A percentile compares a stretch with the other conserved stretches of the same genome.
These are phyloP conservation scores for Xylaria sp. DNA, from an alignment of 2,329 filamentous ascomycete genomes.

Conservation along the genomic window DNA sequence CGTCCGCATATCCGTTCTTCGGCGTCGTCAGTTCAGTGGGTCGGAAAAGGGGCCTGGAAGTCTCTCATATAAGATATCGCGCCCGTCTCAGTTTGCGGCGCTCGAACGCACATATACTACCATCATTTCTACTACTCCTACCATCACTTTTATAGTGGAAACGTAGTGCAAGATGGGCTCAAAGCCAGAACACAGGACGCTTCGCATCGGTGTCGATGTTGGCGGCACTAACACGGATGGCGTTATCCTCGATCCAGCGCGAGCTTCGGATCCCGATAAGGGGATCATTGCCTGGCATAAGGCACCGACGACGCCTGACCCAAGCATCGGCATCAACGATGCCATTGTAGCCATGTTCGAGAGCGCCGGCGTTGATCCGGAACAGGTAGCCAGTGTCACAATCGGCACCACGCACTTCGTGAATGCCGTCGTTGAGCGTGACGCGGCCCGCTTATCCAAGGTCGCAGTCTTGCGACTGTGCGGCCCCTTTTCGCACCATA, in stretches of 20 bases:
- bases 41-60: neutral
- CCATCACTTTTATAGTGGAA: neutral
- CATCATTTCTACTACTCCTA: no score
- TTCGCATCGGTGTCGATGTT: conserved; percentile 50
- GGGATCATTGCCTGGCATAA: conserved; percentile 64
- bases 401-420: conserved; percentile 69
- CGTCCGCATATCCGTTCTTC: conserved; percentile 2
- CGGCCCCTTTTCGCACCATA: conserved; percentile 63
- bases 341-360: conserved; percentile 58
- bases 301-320: conserved; percentile 60
- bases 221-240: conserved; percentile 65
- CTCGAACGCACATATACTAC: neutral
- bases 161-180: conserved; percentile 35
- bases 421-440: conserved; percentile 67
- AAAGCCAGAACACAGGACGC: conserved; percentile 29
- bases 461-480: conserved; percentile 67
- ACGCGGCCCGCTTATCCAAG: conserved; percentile 58
- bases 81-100: neutral
- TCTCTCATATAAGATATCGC: conserved; percentile 6
- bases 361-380: conserved; percentile 43
- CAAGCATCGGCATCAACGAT: conserved; percentile 59
- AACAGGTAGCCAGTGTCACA: conserved; percentile 59
- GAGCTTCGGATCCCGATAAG: conserved; percentile 50
- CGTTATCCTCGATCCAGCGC: conserved; percentile 59
- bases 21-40: conserved; percentile 4